phyloP scores from a whole-genome alignment of 2,329 filamentous ascomycete genomes.

The Magnaporthiopsis poae region DNA sequence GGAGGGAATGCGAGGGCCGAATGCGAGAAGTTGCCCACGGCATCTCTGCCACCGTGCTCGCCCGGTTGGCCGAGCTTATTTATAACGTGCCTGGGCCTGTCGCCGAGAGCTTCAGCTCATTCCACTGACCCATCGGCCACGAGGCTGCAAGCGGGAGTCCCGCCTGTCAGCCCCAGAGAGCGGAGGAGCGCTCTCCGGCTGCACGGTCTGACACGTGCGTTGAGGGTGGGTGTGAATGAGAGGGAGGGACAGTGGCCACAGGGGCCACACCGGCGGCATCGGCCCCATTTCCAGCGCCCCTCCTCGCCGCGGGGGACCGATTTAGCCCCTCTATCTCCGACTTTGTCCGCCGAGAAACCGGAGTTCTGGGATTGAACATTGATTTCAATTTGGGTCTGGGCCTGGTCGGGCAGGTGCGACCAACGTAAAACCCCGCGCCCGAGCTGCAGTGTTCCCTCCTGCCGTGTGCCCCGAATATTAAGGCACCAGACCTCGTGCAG shows the following conservation, averaged over 20 bases:
- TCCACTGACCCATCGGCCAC: neutral
- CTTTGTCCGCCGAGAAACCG: neutral
- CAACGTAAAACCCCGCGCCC: neutral
- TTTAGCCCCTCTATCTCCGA: neutral
- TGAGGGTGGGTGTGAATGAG: neutral
- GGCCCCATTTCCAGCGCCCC: neutral
- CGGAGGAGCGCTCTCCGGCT: neutral
- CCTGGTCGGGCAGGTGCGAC: too few relatives aligned
- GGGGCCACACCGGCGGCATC: neutral
- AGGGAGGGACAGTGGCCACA: neutral
- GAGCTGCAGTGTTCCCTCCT: neutral
- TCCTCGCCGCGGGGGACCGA: neutral
- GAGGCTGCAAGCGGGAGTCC: neutral
- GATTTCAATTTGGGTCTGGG: too few relatives aligned
- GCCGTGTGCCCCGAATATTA: neutral
- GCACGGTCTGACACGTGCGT: too few relatives aligned
- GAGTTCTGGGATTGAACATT: neutral
- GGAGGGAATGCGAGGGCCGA: neutral
- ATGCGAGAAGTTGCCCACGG: neutral
- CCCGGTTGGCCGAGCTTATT: too few relatives aligned
- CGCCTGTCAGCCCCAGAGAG: neutral
- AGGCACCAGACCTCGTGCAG: neutral
- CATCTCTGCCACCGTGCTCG: too few relatives aligned
- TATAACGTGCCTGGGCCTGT: neutral
- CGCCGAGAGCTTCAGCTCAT: neutral